Base-by-base conservation (phyloP, 129 eudicot species). In the Escallonia herrerae region DNA sequence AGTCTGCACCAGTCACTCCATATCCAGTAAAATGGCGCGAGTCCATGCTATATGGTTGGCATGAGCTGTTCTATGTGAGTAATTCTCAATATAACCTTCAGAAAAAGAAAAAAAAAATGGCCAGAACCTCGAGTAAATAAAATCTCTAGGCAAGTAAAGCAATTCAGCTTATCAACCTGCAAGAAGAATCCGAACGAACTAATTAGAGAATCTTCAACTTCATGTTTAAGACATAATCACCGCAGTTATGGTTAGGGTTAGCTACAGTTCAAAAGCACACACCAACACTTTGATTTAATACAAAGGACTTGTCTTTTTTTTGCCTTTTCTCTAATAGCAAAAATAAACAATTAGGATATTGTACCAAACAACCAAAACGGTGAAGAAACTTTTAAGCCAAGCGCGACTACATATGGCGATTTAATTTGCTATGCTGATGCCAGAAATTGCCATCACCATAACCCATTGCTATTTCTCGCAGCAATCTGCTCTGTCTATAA, bases 11-110 rank as follows among this genome's bases (percentile, higher is more conserved):
- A 22, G 76, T 68, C 44, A 60, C 74, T 74, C 76, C 79, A 39
- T 81, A 79, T 60, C 87, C 83, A 51, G 62, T 71, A 58, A 69
- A 63, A 43, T 80, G 81, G 57, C 72, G 77, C 5, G 90, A 81
- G 58, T 81, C 97, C 97, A 91, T 91, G 69, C 84, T 84, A 82
- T 15, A 42, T 10, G 68, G 67, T 66, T 61, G 67, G 73, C 79
- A 79, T 72, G 67, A 76, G 85, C 77, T 72, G 63, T 37, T 53
- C 53, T 15, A 60, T 67, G 22, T 38, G 51, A 48, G 40, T 44
- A 43, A 46, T 15, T 63, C 60, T 22, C 59, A 7, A 40, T 41
- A 45, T 43, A 9, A 37, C 57, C 45, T 53, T 45, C 3, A 9
- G 47, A 12, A 11, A 4, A 49, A n/a, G n/a, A n/a, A 15, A 22